Conservation (phyloP, 106 monocot genomes). For the Allium sativum region DNA sequence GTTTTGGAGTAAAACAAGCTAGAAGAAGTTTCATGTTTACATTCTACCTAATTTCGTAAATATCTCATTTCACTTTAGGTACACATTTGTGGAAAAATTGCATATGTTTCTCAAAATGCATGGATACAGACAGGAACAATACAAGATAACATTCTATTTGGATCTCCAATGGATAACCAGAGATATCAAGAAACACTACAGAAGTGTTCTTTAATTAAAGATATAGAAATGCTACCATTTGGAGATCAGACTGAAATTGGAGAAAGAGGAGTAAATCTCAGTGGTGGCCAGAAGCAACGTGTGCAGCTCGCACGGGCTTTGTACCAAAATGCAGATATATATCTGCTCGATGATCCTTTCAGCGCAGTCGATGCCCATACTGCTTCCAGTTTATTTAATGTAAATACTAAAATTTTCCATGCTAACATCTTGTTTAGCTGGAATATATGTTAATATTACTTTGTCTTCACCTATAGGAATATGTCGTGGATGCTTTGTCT, state of each 20-base stretch:
- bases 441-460: neutral
- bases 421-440: neutral
- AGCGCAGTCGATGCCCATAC: conserved; percentile 98
- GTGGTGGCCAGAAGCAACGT: conserved; percentile 97
- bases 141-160: conserved; percentile 78
- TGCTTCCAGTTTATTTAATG: conserved; percentile 76
- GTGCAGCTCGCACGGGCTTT: conserved; percentile 89
- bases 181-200: conserved; percentile 65
- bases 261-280: conserved; percentile 91
- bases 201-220: conserved; percentile 70
- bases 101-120: conserved; percentile 87
- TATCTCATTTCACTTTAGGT: conserved; percentile 51
- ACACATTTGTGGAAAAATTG: conserved; percentile 59
- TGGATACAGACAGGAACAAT: conserved; percentile 91
- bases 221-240: conserved; percentile 63
- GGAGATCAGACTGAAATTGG: conserved; percentile 94
- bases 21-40: too few species aligned
- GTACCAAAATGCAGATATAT: conserved; percentile 88
- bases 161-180: conserved; percentile 47
- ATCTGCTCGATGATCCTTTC: conserved; percentile 94
- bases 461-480: conserved; percentile 38
- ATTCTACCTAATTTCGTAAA: too few species aligned
- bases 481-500: conserved; percentile 63
- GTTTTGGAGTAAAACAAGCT: too few species aligned
- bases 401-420: conserved; percentile 12